phyloP scores from a whole-genome alignment of 2,329 filamentous ascomycete species.

The Aspergillus costaricaensis region DNA sequence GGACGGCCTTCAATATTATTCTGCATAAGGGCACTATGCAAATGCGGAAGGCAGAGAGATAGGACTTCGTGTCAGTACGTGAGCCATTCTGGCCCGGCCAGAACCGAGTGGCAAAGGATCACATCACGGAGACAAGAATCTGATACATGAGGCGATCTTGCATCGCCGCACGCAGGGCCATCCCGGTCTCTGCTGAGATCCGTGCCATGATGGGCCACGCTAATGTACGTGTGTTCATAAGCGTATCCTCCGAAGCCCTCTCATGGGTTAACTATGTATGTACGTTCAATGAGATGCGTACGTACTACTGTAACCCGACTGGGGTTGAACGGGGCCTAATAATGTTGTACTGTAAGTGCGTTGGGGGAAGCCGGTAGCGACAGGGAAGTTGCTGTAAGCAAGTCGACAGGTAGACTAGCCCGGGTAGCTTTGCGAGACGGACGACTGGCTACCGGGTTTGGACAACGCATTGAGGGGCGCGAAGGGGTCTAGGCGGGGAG shows the following conservation, averaged over 20 bases:
- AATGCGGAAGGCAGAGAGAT: not conserved
- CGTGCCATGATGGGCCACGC: conserved; percentile 6
- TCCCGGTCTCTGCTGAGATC: conserved; percentile 7
- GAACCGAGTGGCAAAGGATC: conserved; percentile 1
- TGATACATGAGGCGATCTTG: conserved; percentile 12
- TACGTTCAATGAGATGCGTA: conserved; percentile 2
- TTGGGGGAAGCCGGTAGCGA: conserved; percentile 8
- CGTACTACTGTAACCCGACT: conserved; percentile 4
- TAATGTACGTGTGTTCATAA: conserved; percentile 1
- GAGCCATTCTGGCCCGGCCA: not conserved
- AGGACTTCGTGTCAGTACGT: not conserved
- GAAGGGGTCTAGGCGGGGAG: conserved; percentile 8
- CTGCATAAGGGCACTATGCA: not conserved
- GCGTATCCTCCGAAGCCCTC: not conserved
- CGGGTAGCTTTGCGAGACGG: not conserved
- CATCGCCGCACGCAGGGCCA: conserved; percentile 9
- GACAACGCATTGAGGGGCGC: conserved; percentile 4
- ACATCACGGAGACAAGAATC: conserved; percentile 3
- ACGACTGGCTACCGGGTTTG: conserved; percentile 2
- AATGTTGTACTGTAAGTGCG: not conserved
- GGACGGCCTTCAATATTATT: not conserved
- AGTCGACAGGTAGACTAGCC: conserved; percentile 10
- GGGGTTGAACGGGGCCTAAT: conserved; percentile 3
- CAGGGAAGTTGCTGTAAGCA: conserved; percentile 7
- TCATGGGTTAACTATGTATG: conserved; percentile 2